Evolutionary conservation across 805 yeast species (phyloP).

Genomic region (Kuraishia molischiana): DNA sequence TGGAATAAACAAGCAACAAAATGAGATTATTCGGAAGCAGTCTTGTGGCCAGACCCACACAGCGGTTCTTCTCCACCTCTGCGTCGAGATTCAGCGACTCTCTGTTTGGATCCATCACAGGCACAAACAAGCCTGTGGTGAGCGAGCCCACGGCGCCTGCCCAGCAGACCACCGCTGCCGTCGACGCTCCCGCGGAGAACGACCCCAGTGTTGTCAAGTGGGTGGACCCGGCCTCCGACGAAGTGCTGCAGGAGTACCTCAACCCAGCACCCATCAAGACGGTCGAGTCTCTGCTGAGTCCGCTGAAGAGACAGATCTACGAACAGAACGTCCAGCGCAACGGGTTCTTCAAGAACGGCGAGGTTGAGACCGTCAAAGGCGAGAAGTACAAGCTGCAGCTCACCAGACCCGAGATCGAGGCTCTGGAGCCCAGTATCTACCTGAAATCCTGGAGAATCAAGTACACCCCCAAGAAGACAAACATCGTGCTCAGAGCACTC

Average conservation of each 20-base stretch:
- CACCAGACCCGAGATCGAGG: slow-evolving; percentile 56
- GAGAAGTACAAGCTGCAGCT: slow-evolving; percentile 46
- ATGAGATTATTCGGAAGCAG: background rate
- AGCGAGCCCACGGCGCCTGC: background rate
- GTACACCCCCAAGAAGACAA: slow-evolving; percentile 84
- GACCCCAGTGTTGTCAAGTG: slow-evolving; percentile 6
- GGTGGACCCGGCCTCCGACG: slow-evolving; percentile 20
- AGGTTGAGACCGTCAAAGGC: slow-evolving; percentile 36
- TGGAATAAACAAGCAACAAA: too few species aligned
- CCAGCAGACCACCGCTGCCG: background rate
- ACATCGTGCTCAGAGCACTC: slow-evolving; percentile 66
- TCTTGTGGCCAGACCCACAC: background rate
- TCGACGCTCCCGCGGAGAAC: background rate
- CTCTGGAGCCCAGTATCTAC: slow-evolving; percentile 83
- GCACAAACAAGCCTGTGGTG: background rate
- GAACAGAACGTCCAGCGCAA: slow-evolving; percentile 46
- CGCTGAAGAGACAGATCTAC: slow-evolving; percentile 62
- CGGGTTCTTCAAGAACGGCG: slow-evolving; percentile 62
- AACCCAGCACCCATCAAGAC: slow-evolving; percentile 45
- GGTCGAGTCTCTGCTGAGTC: slow-evolving; percentile 48
- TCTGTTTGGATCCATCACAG: background rate
- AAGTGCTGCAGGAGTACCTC: slow-evolving; percentile 35
- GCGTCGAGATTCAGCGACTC: background rate
- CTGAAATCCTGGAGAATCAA: slow-evolving; percentile 73
- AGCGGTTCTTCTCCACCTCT: background rate